phyloP scores from a whole-genome alignment of 768 basidiomycete genomes.

The Cystobasidium tubakii region DNA sequence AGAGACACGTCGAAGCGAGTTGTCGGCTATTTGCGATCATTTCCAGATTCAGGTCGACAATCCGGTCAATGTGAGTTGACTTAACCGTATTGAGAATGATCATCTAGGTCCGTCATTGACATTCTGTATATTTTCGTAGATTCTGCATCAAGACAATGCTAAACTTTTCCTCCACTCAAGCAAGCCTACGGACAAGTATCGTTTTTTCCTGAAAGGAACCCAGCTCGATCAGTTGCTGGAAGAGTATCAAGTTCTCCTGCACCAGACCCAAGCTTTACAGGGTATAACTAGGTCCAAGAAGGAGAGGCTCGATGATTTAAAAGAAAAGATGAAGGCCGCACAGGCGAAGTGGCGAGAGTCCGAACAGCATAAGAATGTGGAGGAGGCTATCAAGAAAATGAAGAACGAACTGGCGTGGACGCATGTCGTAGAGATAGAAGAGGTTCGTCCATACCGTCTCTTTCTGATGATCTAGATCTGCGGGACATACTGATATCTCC shows the following conservation, averaged over 20 bases:
- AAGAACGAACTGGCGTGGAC: constrained; percentile 43
- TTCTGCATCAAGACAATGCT: constrained; percentile 70
- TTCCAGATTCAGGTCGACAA: constrained; percentile 97
- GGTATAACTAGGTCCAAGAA: constrained; percentile 65
- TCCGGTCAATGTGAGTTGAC: constrained; percentile 36
- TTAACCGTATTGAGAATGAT: background rate
- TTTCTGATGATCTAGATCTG: too few relatives aligned
- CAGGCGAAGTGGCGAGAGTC: constrained; percentile 64
- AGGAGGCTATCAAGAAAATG: constrained; percentile 49
- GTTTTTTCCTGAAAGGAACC: constrained; percentile 94
- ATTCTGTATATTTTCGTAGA: constrained; percentile 49
- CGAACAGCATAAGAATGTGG: constrained; percentile 64
- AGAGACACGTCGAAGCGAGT: constrained; percentile 72
- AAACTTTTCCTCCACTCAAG: constrained; percentile 80
- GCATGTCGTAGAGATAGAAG: constrained; percentile 51
- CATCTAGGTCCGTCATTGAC: background rate
- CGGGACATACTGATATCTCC: background rate
- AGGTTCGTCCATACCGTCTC: constrained; percentile 38
- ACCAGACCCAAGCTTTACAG: constrained; percentile 65
- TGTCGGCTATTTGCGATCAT: constrained; percentile 81
- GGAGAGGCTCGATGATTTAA: constrained; percentile 71
- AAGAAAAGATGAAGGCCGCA: constrained; percentile 65
- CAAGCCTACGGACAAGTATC: constrained; percentile 76
- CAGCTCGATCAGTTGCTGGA: constrained; percentile 79
- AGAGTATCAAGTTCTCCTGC: constrained; percentile 71